phyloP scores from a whole-genome alignment of 257 asterid genomes.

The Rehmannia glutinosa region DNA sequence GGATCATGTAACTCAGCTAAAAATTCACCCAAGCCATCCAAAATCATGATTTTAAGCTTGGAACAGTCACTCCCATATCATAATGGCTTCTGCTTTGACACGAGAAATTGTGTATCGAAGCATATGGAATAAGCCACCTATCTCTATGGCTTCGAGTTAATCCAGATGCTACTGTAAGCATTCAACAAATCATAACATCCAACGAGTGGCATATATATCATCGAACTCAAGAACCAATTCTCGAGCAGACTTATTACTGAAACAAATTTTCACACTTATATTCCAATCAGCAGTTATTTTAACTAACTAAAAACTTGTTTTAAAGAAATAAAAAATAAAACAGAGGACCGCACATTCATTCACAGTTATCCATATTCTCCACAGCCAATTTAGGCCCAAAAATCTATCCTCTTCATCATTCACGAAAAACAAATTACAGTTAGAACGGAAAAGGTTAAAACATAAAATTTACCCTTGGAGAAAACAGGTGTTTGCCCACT shows the following conservation, averaged over 20 bases:
- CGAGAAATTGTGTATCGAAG: too few species aligned
- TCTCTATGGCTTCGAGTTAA: too few species aligned
- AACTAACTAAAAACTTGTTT: not conserved
- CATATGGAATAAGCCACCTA: too few species aligned
- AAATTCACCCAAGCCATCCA: not conserved
- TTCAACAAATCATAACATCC: not conserved
- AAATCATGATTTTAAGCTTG: not conserved
- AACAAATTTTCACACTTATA: not conserved
- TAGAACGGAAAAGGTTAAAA: not conserved
- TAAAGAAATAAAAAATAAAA: not conserved
- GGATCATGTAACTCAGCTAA: not conserved
- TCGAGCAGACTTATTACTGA: not conserved
- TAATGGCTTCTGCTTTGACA: not conserved
- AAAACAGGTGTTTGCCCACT: conserved; percentile 38
- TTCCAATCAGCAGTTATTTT: not conserved
- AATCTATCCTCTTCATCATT: not conserved
- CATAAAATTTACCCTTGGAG: conserved; percentile 29
- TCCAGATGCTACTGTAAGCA: not conserved
- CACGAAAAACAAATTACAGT: not conserved
- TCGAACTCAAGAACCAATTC: not conserved
- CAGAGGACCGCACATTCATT: not conserved
- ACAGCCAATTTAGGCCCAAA: not conserved
- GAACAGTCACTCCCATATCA: not conserved
- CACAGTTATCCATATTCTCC: not conserved
- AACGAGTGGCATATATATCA: not conserved